Conservation (phyloP, 805 yeast species). For the Monosporozyma solicola region DNA sequence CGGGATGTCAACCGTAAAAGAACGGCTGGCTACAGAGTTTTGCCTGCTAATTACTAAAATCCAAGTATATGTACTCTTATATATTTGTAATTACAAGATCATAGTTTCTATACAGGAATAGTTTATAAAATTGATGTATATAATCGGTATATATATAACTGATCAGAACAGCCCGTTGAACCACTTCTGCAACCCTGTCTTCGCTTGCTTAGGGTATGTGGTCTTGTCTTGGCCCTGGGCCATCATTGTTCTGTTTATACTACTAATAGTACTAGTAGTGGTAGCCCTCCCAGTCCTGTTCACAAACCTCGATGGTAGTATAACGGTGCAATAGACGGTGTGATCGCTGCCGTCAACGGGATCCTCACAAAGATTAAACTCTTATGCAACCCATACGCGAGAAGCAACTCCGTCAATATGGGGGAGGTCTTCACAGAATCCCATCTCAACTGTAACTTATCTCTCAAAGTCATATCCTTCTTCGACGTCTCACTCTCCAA, state of each 20-base stretch:
- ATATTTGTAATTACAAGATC: too few relatives aligned
- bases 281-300: too few relatives aligned
- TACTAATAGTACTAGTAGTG: too few relatives aligned
- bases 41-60: too few relatives aligned
- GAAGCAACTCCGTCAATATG: constrained; percentile 71
- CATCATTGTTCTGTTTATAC: background rate
- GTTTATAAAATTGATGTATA: too few relatives aligned
- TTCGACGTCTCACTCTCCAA: constrained; percentile 3
- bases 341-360: constrained; percentile 86
- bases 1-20: too few relatives aligned
- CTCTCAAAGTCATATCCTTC: constrained; percentile 7
- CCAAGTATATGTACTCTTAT: too few relatives aligned
- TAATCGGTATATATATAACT: too few relatives aligned
- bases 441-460: constrained; percentile 19
- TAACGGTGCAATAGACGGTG: constrained; percentile 68
- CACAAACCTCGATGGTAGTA: constrained; percentile 26
- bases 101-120: too few relatives aligned
- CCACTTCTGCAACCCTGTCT: constrained; percentile 27
- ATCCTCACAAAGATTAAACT: constrained; percentile 72
- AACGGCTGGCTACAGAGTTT: too few relatives aligned
- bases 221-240: too few relatives aligned
- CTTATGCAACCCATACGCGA: constrained; percentile 92
- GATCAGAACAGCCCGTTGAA: constrained; percentile 27
- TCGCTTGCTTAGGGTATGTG: constrained; percentile 32
- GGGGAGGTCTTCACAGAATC: constrained; percentile 29